A percentile compares a stretch with the other conserved stretches of the same genome.
These are phyloP conservation scores for Akanthomyces uredinophilus DNA, from an alignment of 2,329 filamentous ascomycete species.

Conservation along the genomic window DNA sequence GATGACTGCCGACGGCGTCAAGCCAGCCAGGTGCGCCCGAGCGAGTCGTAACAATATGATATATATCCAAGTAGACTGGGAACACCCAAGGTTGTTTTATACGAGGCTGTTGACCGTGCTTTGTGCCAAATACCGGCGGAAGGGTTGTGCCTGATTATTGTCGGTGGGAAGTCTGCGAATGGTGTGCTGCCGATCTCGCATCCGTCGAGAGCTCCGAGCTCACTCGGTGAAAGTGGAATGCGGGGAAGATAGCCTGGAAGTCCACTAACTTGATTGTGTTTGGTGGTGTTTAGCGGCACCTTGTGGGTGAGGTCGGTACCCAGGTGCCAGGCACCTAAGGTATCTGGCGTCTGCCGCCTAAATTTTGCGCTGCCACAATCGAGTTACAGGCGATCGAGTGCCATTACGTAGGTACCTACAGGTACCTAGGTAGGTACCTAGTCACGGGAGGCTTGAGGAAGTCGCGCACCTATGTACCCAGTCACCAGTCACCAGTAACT, in stretches of 20 bases:
- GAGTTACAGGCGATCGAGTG: too few species aligned
- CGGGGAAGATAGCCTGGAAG: not conserved
- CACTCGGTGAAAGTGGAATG: conserved; percentile 10
- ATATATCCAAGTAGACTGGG: not conserved
- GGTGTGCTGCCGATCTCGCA: conserved; percentile 2
- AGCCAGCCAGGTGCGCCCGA: not conserved
- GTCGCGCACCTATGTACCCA: too few species aligned
- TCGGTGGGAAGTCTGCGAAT: not conserved
- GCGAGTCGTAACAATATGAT: not conserved
- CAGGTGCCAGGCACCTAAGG: too few species aligned
- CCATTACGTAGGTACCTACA: too few species aligned
- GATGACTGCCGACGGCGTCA: conserved; percentile 1
- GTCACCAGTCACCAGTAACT: too few species aligned
- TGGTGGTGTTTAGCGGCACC: not conserved
- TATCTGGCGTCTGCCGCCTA: not conserved
- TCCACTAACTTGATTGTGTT: not conserved
- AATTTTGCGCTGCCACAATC: not conserved
- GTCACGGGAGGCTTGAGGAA: too few species aligned
- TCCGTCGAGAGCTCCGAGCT: conserved; percentile 12
- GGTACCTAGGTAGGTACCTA: too few species aligned
- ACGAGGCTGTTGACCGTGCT: not conserved
- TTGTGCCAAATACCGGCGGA: not conserved
- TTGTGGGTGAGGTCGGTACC: too few species aligned
- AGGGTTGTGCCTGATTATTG: not conserved
- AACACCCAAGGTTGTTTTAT: not conserved